Conservation (phyloP, 805 yeast genomes). For the Ogataea philodendri region DNA sequence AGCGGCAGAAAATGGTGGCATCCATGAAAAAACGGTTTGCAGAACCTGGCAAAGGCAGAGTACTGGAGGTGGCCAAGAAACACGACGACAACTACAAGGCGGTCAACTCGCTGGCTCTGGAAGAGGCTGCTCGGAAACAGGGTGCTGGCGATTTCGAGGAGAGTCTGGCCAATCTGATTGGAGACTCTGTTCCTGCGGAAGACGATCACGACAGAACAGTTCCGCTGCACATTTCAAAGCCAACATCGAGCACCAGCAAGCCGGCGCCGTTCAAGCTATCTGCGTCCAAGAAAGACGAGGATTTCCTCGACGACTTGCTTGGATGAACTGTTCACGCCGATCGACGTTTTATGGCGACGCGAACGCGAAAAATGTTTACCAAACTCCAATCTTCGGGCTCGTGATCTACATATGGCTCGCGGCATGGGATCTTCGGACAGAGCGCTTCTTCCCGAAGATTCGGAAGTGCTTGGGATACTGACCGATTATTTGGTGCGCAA, state of each 20-base stretch:
- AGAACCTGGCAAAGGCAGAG: constrained; percentile 9
- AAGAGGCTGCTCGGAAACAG: constrained; percentile 3
- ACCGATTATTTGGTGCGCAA: constrained; percentile 2
- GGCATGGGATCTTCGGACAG: not conserved
- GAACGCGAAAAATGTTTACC: constrained; percentile 10
- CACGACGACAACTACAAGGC: constrained; percentile 19
- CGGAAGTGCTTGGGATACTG: not conserved
- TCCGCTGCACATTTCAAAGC: not conserved
- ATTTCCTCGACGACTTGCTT: constrained; percentile 21
- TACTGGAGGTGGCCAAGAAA: constrained; percentile 17
- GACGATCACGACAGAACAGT: not conserved
- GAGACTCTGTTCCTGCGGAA: no score
- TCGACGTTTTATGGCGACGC: constrained; percentile 6
- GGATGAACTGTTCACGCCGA: constrained; percentile 9
- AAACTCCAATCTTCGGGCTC: not conserved
- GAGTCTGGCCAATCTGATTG: constrained; percentile 24
- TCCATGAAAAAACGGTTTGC: constrained; percentile 15
- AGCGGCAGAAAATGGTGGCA: constrained; percentile 21
- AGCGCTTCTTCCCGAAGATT: not conserved
- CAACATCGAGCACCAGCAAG: no score
- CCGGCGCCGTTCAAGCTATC: constrained; percentile 2
- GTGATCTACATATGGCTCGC: not conserved
- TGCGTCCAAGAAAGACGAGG: constrained; percentile 15
- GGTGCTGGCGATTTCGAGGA: constrained; percentile 16
- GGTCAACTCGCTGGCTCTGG: constrained; percentile 15